Evolutionary conservation across 352 stramenopile genomes (phyloP), one percentile per base, ranked within the genome.

Genomic region (Phytophthora podocarpi): DNA sequence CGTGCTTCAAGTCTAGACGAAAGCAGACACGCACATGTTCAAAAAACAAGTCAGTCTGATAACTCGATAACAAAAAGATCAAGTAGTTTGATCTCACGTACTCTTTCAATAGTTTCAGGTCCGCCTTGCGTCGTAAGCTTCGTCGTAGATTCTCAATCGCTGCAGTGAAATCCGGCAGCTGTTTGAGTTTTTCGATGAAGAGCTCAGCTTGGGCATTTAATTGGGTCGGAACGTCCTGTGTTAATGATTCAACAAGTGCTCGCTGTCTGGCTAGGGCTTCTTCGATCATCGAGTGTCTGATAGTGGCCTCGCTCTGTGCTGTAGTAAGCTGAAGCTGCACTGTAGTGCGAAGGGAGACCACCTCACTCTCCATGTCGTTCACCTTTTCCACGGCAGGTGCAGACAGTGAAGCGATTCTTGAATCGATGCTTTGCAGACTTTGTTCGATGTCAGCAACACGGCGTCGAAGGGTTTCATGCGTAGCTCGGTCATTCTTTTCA

Each of bases 21-120:
- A n/a, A n/a, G n/a, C n/a, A n/a, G n/a, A n/a, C n/a, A n/a, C n/a
- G n/a, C n/a, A n/a, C n/a, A n/a, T n/a, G n/a, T n/a, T n/a, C n/a
- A n/a, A n/a, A n/a, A n/a, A n/a, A n/a, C n/a, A n/a, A n/a, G n/a
- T n/a, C 20, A 91, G 60, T 40, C 82, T 91, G 37, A 45, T n/a
- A 43, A 28, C 36, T 3, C 28, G 41, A 12, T 18, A 30, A 13
- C 18, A 20, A 21, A 23, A 23, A 39, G 62, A 37, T n/a, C 18
- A 39, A 45, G n/a, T n/a, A n/a, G n/a, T n/a, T n/a, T n/a, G n/a
- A n/a, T n/a, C n/a, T n/a, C 4, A 75, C 79, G 18, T 42, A 88
- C 82, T 91, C 79, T 72, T 80, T 80, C 16, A 91, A 57, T 15
- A 78, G 35, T 47, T 89, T 91, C 15, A 89, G 24, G 35, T 91